Conservation (phyloP, 2,329 filamentous ascomycete species). For the Ascochyta fabae region DNA sequence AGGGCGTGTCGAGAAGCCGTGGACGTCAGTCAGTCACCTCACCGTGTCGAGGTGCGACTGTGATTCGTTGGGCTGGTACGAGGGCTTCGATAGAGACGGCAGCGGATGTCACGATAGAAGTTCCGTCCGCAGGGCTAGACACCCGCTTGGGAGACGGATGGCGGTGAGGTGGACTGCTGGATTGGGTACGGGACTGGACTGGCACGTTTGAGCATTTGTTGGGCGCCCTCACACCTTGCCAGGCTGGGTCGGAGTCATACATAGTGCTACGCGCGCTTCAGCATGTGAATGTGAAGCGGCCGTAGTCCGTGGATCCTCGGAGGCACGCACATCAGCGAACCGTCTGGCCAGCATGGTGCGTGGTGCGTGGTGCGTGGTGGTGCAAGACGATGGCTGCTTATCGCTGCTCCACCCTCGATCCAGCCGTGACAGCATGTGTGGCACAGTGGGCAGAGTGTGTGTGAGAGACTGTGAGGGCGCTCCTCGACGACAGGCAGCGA, state of each 20-base stretch:
- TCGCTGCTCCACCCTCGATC: slow-evolving; percentile 13
- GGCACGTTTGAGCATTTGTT: slow-evolving; percentile 12
- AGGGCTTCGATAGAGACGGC: slow-evolving; percentile 15
- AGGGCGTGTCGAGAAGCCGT: too few relatives aligned
- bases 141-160: neutral
- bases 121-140: neutral
- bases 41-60: neutral
- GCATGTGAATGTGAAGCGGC: slow-evolving; percentile 17
- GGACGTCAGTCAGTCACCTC: slow-evolving; percentile 1
- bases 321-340: slow-evolving; percentile 1
- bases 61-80: slow-evolving; percentile 13
- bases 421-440: neutral
- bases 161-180: slow-evolving; percentile 6
- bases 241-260: slow-evolving; percentile 14
- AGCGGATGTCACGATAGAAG: slow-evolving; percentile 8
- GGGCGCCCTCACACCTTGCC: slow-evolving; percentile 7
- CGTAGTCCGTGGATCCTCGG: neutral
- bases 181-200: neutral
- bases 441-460: neutral
- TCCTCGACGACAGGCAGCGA: neutral
- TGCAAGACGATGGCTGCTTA: slow-evolving; percentile 8
- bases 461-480: slow-evolving; percentile 1
- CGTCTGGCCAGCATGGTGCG: neutral
- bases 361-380: neutral
- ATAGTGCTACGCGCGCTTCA: slow-evolving; percentile 7